Percentiles rank a stretch among this genome's conserved stretches.
These are phyloP conservation scores for Symbiodinium natans DNA, from an alignment of 73 alveolate species.

Conservation along the genomic window DNA sequence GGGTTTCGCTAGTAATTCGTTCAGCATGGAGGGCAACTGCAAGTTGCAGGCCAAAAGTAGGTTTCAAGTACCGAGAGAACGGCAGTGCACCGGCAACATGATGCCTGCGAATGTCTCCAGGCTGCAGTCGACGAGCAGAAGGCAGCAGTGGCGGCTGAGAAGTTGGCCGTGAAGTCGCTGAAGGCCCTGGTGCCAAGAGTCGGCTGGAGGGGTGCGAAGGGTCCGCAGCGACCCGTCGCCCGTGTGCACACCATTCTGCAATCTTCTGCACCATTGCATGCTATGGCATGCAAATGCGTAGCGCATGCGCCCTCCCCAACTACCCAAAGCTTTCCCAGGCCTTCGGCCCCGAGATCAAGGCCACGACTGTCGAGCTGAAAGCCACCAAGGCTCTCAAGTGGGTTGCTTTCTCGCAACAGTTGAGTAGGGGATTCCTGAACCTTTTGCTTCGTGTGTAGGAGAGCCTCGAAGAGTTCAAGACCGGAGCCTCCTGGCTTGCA, in stretches of 20 bases:
- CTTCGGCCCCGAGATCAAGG: not conserved
- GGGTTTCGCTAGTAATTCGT: too few species aligned
- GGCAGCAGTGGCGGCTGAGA: not conserved
- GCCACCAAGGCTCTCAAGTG: not conserved
- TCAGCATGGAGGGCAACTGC: too few species aligned
- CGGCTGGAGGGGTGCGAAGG: too few species aligned
- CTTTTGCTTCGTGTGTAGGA: constrained; percentile 21
- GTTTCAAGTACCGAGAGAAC: too few species aligned
- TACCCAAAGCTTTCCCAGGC: too few species aligned
- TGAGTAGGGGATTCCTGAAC: constrained; percentile 16
- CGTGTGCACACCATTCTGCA: too few species aligned
- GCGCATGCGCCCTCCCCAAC: too few species aligned
- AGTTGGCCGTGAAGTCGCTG: not conserved
- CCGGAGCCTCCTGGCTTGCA: not conserved
- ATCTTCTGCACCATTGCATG: too few species aligned
- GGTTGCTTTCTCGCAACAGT: not conserved
- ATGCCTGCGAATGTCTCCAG: not conserved
- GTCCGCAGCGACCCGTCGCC: too few species aligned
- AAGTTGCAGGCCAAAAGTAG: too few species aligned
- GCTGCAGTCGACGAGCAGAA: not conserved
- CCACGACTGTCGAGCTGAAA: not conserved
- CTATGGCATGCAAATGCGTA: too few species aligned
- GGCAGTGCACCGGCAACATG: too few species aligned
- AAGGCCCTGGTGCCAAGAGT: not conserved
- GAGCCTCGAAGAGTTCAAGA: not conserved